These are phyloP conservation scores for Samsoniella hepiali DNA, from an alignment of 2,329 filamentous ascomycete genomes.

Conservation along the genomic window DNA sequence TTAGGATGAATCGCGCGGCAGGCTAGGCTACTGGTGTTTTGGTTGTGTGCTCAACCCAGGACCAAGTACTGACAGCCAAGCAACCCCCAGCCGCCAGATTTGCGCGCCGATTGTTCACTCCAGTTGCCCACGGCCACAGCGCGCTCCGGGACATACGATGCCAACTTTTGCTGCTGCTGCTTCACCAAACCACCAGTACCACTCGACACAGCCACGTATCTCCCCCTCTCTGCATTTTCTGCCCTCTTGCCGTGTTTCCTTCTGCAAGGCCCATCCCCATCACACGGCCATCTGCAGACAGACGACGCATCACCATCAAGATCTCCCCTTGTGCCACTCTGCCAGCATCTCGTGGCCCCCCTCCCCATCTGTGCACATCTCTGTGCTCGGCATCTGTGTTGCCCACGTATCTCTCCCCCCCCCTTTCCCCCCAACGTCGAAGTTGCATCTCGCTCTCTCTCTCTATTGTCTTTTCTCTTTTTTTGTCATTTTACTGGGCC, in stretches of 20 bases:
- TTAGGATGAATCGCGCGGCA: conserved; percentile 12
- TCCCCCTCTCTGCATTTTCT: neutral
- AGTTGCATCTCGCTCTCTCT: neutral
- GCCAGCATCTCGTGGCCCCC: neutral
- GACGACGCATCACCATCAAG: neutral
- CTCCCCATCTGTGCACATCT: neutral
- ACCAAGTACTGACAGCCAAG: no score
- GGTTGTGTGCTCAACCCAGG: no score
- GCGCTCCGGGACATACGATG: no score
- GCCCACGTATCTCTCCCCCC: neutral
- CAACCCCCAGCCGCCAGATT: no score
- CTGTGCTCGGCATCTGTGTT: neutral
- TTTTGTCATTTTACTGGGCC: neutral
- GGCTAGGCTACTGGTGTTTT: no score
- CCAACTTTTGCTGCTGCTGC: no score
- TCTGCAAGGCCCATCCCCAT: neutral
- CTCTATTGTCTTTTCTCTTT: neutral
- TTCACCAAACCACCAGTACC: no score
- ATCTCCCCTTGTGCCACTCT: neutral
- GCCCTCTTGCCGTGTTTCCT: neutral
- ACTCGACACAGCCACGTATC: no score
- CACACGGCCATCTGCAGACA: conserved; percentile 4
- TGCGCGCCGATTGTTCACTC: no score
- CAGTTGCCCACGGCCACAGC: no score
- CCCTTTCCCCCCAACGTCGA: neutral